Conservation (phyloP, 768 basidiomycete genomes). For the Psilocybe subaeruginosa region DNA sequence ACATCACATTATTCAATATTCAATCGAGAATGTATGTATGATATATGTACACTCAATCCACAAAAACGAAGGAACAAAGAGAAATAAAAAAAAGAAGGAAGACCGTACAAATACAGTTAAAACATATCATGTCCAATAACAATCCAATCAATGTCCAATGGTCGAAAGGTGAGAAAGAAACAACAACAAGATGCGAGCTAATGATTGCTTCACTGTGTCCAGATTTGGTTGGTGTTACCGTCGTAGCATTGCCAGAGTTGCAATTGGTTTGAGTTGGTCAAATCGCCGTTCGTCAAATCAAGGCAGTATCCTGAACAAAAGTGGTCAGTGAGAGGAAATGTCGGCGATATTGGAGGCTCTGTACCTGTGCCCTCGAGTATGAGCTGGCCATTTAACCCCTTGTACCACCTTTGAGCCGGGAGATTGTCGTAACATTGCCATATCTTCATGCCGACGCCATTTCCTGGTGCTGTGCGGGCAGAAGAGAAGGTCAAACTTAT, state of each 20-base stretch:
- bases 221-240: conserved; percentile 29
- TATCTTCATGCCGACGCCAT: conserved; percentile 19
- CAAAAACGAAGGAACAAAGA: too few species aligned
- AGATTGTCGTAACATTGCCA: conserved; percentile 21
- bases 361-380: conserved; percentile 12
- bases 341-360: not conserved
- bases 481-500: too few species aligned
- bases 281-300: conserved; percentile 28
- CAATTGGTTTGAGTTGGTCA: conserved; percentile 27
- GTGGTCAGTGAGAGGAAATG: not conserved
- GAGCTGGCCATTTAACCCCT: conserved; percentile 13
- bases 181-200: not conserved
- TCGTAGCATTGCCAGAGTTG: conserved; percentile 30
- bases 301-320: conserved; percentile 26
- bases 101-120: too few species aligned
- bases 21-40: too few species aligned
- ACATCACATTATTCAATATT: too few species aligned
- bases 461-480: conserved; percentile 11
- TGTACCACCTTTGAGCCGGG: conserved; percentile 19
- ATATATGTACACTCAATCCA: too few species aligned
- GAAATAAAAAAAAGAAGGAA: too few species aligned
- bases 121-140: too few species aligned
- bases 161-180: too few species aligned
- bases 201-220: conserved; percentile 19
- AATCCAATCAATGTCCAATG: too few species aligned